Evolutionary conservation across 208 protist genomes (phyloP).

Genomic region (Phytomonas francai): DNA sequence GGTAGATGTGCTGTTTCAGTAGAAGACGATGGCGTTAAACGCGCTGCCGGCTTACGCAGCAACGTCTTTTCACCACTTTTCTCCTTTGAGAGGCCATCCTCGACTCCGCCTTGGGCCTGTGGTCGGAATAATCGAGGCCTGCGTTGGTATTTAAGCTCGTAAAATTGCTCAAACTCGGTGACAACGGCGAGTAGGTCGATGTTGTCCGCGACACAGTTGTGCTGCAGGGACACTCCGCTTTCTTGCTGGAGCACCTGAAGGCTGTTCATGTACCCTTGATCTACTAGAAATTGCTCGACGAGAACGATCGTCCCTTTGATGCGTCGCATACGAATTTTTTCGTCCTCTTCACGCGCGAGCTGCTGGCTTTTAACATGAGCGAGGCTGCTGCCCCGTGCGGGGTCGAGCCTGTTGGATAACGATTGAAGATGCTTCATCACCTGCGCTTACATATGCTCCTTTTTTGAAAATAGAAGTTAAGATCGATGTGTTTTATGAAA

Average conservation of each 20-base stretch:
- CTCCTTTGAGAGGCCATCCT: conserved; percentile 17
- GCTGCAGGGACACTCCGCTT: conserved; percentile 56
- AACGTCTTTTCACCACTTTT: conserved; percentile 30
- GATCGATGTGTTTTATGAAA: no score
- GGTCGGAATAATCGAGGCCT: conserved; percentile 74
- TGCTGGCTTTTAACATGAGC: conserved; percentile 75
- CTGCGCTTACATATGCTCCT: neutral
- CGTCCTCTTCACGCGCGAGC: conserved; percentile 75
- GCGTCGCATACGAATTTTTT: conserved; percentile 54
- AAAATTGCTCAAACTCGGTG: conserved; percentile 85
- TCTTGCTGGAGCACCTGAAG: conserved; percentile 80
- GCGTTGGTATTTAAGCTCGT: conserved; percentile 78
- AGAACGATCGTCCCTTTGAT: conserved; percentile 76
- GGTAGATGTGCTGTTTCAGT: neutral
- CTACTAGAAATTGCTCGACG: conserved; percentile 73
- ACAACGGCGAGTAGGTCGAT: conserved; percentile 80
- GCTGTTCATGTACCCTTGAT: conserved; percentile 71
- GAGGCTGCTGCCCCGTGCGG: conserved; percentile 53
- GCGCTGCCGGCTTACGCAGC: conserved; percentile 18
- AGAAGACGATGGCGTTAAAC: neutral
- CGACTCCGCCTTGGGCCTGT: conserved; percentile 19
- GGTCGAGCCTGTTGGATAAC: conserved; percentile 52
- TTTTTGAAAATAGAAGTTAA: no score
- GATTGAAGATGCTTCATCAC: conserved; percentile 43
- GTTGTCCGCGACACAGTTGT: conserved; percentile 80